Base-by-base conservation (phyloP, 371 early-diverging fungal genomes). In the Polyrhizophydium stewartii region DNA sequence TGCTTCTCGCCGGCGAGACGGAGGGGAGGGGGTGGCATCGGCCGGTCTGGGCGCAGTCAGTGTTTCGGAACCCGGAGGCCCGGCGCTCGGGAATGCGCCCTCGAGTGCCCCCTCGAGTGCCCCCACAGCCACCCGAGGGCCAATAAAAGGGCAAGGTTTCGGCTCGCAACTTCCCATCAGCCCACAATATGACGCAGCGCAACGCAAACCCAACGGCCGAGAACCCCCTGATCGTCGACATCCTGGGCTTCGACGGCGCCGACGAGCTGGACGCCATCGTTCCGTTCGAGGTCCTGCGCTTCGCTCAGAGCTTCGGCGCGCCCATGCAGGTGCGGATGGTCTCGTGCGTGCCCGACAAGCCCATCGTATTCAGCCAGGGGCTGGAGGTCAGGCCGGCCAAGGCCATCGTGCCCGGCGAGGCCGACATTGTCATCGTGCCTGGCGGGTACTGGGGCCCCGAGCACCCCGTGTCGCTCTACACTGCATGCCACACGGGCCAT, bases 191-290 rank as follows among this genome's bases (percentile, higher is more conserved):
- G n/a, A n/a, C n/a, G n/a, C n/a, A n/a, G n/a, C n/a, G n/a, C n/a
- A n/a, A n/a, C n/a, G n/a, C n/a, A n/a, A n/a, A n/a, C n/a, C n/a
- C n/a, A n/a, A n/a, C n/a, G n/a, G n/a, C n/a, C n/a, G n/a, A n/a
- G n/a, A 35, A 35, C 7, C 3, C 35, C 35, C 7, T 35, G 3
- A 3, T 35, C 37, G 53, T 61, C 25, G 61, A 51, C n/a, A 55
- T 61, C 31, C 30, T 61, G 19, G 61, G 40, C 9, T 61, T 40
- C 41, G 53, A 51, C 30, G 55, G 55, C 35, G 37, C n/a, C 30
- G 61, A 61, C 40, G 61, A 61, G 21, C 16, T 61, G 10, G 61
- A 61, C 24, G 31, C 38, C 22, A 28, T 53, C 24, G 61, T 52
- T 3, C 61, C 61, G 3, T 45, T 35, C 12, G 19, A 53, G 10